These are phyloP conservation scores for Selaginella tamariscina DNA, from an alignment of 75 land plant genomes.

Conservation along the genomic window DNA sequence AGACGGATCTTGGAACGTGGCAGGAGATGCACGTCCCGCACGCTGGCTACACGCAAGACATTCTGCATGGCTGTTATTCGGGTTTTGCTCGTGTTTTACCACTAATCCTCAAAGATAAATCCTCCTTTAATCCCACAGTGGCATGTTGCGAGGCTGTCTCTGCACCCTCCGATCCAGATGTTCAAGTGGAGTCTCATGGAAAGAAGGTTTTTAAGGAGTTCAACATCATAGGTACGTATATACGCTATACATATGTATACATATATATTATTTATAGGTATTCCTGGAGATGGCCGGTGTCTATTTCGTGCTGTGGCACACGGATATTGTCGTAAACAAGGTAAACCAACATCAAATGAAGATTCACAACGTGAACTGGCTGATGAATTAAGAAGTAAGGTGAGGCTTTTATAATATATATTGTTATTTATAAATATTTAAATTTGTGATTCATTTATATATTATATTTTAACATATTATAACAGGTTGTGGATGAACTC, in stretches of 20 bases:
- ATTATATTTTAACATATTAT: background rate
- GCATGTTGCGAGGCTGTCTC: background rate
- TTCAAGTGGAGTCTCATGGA: slow-evolving; percentile 16
- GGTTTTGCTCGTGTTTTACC: slow-evolving; percentile 51
- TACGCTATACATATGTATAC: background rate
- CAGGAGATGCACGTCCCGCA: slow-evolving; percentile 75
- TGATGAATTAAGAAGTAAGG: slow-evolving; percentile 69
- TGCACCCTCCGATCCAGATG: slow-evolving; percentile 11
- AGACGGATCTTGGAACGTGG: slow-evolving; percentile 85
- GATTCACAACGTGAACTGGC: slow-evolving; percentile 56
- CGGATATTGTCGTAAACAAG: slow-evolving; percentile 58
- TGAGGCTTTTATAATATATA: slow-evolving; percentile 24
- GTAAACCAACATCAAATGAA: slow-evolving; percentile 55
- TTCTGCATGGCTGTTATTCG: slow-evolving; percentile 78
- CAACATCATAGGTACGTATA: slow-evolving; percentile 33
- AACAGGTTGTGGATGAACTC: slow-evolving; percentile 72
- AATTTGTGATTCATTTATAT: slow-evolving; percentile 2
- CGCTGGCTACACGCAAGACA: slow-evolving; percentile 67
- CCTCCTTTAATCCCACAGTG: background rate
- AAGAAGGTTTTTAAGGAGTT: slow-evolving; percentile 30
- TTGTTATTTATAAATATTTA: no score
- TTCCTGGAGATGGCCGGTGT: slow-evolving; percentile 98
- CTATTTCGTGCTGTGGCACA: slow-evolving; percentile 90
- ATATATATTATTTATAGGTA: slow-evolving; percentile 30
- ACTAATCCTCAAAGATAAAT: no score